Conservation (phyloP, 1,284 basidiomycete genomes). For the Moniliophthora roreri region DNA sequence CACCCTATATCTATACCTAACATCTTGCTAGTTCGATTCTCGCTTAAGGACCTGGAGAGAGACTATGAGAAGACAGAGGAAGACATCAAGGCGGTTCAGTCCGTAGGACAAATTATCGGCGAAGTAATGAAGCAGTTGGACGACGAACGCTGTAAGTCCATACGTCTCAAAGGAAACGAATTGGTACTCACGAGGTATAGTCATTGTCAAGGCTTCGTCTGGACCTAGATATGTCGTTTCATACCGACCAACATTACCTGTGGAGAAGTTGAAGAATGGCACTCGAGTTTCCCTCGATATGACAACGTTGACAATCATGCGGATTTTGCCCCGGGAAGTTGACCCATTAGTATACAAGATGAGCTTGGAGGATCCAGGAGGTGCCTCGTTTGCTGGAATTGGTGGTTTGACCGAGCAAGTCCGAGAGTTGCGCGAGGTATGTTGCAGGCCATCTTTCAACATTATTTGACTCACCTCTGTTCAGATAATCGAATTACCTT, state of each 20-base stretch:
- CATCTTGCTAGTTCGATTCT: constrained; percentile 64
- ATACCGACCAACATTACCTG: constrained; percentile 91
- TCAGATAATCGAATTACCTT: constrained; percentile 93
- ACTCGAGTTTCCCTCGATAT: constrained; percentile 98
- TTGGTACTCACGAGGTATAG: constrained; percentile 39
- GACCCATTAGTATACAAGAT: constrained; percentile 99
- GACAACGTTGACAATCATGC: constrained; percentile 99
- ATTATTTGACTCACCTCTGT: background rate
- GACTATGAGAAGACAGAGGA: constrained; percentile 97
- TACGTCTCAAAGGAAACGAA: constrained; percentile 1
- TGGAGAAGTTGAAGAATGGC: constrained; percentile 90
- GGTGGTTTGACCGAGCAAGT: constrained; percentile 97
- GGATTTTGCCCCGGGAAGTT: constrained; percentile 95
- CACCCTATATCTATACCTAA: background rate
- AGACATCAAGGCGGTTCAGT: constrained; percentile 98
- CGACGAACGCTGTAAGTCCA: constrained; percentile 88
- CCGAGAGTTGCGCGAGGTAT: constrained; percentile 90
- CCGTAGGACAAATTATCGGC: constrained; percentile 98
- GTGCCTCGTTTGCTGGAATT: constrained; percentile 95
- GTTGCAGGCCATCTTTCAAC: constrained; percentile 20
- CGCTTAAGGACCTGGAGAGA: constrained; percentile 85
- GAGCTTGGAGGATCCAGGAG: constrained; percentile 97
- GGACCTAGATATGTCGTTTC: constrained; percentile 99
- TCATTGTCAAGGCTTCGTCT: constrained; percentile 98
- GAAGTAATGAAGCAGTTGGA: constrained; percentile 99